phyloP scores from a whole-genome alignment of 257 asterid species.

The Solanum chmielewskii region DNA sequence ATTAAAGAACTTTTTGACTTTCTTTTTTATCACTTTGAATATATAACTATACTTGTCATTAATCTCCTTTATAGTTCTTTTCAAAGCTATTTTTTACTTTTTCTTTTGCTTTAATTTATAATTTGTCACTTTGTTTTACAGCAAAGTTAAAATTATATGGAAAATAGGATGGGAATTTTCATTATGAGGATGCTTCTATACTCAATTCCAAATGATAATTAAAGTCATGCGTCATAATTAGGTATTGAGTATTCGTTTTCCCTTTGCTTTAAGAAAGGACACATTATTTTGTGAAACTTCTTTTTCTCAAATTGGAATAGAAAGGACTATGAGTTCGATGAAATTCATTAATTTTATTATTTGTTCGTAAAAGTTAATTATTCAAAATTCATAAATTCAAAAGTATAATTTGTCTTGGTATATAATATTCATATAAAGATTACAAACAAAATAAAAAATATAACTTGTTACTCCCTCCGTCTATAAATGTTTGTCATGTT shows the following conservation, averaged over 20 bases:
- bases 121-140: background rate
- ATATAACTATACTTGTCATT: background rate
- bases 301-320: background rate
- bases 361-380: background rate
- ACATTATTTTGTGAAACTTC: background rate
- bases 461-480: background rate
- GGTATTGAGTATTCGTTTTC: background rate
- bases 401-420: background rate
- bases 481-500: too few species aligned
- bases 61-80: background rate
- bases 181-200: background rate
- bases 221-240: background rate
- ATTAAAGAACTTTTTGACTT: background rate
- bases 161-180: background rate
- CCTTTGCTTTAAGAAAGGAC: background rate
- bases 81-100: background rate
- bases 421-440: background rate
- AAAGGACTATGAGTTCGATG: background rate
- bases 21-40: background rate
- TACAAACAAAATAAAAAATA: background rate
- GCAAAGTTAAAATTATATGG: background rate
- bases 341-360: background rate
- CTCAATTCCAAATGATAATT: background rate
- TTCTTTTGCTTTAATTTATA: background rate
- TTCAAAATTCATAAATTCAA: background rate